phyloP scores from a whole-genome alignment of 495 filamentous ascomycete genomes.

The Aspergillus kassunensis region DNA sequence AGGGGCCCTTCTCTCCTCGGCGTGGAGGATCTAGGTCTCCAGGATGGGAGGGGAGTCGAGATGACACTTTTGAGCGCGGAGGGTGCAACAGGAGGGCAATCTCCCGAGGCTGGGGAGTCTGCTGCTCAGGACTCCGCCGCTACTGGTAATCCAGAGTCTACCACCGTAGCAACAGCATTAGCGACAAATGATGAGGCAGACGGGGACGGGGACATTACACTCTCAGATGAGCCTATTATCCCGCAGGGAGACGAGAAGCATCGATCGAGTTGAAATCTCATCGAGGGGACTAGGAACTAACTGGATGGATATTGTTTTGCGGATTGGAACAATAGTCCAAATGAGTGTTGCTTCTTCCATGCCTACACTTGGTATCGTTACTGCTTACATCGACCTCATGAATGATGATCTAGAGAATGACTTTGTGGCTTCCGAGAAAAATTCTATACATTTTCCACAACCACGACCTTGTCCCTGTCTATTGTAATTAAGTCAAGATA shows the following conservation, averaged over 20 bases:
- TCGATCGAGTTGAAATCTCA: too few relatives aligned
- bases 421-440: background rate
- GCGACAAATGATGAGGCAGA: constrained; percentile 17
- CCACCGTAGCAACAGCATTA: background rate
- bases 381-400: constrained; percentile 20
- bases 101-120: background rate
- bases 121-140: background rate
- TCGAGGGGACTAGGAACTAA: background rate
- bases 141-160: background rate
- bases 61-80: constrained; percentile 30
- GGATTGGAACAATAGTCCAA: too few relatives aligned
- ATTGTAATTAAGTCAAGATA: too few relatives aligned
- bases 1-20: constrained; percentile 79
- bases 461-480: too few relatives aligned
- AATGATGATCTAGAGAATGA: constrained; percentile 27
- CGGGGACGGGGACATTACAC: constrained; percentile 41
- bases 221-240: constrained; percentile 26
- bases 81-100: constrained; percentile 11
- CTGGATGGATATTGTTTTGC: background rate
- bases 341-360: background rate
- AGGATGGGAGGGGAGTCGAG: constrained; percentile 51
- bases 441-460: too few relatives aligned
- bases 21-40: constrained; percentile 81
- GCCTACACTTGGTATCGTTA: background rate
- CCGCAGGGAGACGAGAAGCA: constrained; percentile 2